Percentiles rank a stretch among this genome's conserved stretches.
Conservation (phyloP, 352 stramenopile genomes). For the Thalassiosira livingstoniorum region DNA sequence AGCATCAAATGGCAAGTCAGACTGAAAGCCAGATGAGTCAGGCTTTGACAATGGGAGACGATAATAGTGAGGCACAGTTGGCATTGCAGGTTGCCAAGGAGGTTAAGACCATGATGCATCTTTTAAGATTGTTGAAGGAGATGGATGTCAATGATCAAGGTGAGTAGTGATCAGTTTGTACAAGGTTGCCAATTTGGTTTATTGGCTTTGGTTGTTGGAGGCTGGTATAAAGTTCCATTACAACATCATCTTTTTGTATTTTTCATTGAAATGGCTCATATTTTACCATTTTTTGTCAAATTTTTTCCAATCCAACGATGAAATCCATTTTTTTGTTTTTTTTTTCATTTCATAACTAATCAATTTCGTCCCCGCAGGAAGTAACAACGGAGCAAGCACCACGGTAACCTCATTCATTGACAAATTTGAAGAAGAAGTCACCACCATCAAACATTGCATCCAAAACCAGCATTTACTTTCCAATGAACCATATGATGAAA, state of each 20-base stretch:
- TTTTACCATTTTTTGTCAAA: too few relatives aligned
- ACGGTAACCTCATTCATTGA: constrained; percentile 46
- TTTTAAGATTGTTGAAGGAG: constrained; percentile 51
- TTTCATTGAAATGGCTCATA: too few relatives aligned
- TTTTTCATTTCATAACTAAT: too few relatives aligned
- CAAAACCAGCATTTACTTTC: background rate
- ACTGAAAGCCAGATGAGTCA: background rate
- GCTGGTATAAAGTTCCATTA: too few relatives aligned
- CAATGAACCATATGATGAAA: background rate
- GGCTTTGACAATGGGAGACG: background rate
- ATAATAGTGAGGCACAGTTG: constrained; percentile 34
- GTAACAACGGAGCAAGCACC: background rate
- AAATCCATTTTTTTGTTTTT: too few relatives aligned
- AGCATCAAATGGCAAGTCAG: too few relatives aligned
- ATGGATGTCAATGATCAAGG: constrained; percentile 30
- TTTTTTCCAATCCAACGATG: too few relatives aligned
- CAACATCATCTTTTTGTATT: too few relatives aligned
- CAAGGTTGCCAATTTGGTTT: too few relatives aligned
- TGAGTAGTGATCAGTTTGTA: too few relatives aligned
- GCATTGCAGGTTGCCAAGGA: constrained; percentile 49
- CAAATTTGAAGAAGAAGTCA: constrained; percentile 54
- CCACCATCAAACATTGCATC: constrained; percentile 47
- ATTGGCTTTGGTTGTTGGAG: too few relatives aligned
- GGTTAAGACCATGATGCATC: constrained; percentile 49
- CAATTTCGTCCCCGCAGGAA: too few relatives aligned